These are phyloP conservation scores for Blastocrithidia nonstop DNA, from an alignment of 208 protist genomes.

Conservation along the genomic window DNA sequence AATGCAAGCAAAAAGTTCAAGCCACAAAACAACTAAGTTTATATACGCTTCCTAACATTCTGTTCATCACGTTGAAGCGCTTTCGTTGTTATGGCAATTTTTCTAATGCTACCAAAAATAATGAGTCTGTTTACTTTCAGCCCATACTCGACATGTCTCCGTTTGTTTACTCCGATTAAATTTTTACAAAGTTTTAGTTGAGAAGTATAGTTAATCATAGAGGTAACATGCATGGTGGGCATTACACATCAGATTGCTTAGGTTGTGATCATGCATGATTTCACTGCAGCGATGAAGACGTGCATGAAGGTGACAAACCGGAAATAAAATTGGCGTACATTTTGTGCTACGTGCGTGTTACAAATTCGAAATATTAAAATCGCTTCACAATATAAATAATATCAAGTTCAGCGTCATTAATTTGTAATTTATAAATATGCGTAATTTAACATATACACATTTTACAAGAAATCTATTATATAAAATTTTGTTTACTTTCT, in stretches of 20 bases:
- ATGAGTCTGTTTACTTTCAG: slow-evolving; percentile 41
- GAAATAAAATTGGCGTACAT: slow-evolving; percentile 60
- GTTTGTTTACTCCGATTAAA: slow-evolving; percentile 31
- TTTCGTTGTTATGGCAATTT: slow-evolving; percentile 64
- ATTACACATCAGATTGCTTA: slow-evolving; percentile 77
- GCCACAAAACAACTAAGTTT: slow-evolving; percentile 66
- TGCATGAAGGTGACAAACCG: slow-evolving; percentile 14
- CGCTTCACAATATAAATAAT: too few relatives aligned
- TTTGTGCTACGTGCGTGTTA: slow-evolving; percentile 50
- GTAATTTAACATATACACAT: background rate
- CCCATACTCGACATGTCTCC: slow-evolving; percentile 37
- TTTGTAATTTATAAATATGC: background rate
- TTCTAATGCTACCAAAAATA: slow-evolving; percentile 55
- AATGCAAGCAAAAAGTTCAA: slow-evolving; percentile 47
- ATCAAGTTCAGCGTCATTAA: too few relatives aligned
- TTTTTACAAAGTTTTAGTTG: slow-evolving; percentile 35
- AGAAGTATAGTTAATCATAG: slow-evolving; percentile 82
- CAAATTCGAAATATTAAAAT: too few relatives aligned
- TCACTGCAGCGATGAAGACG: slow-evolving; percentile 67
- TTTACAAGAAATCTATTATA: background rate
- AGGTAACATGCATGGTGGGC: slow-evolving; percentile 82
- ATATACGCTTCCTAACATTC: slow-evolving; percentile 47
- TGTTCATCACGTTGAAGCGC: slow-evolving; percentile 81
- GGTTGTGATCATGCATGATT: slow-evolving; percentile 56
- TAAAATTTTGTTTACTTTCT: background rate